Base-by-base conservation (phyloP, 2,329 filamentous ascomycete genomes). In the Cladobotryum mycophilum region DNA sequence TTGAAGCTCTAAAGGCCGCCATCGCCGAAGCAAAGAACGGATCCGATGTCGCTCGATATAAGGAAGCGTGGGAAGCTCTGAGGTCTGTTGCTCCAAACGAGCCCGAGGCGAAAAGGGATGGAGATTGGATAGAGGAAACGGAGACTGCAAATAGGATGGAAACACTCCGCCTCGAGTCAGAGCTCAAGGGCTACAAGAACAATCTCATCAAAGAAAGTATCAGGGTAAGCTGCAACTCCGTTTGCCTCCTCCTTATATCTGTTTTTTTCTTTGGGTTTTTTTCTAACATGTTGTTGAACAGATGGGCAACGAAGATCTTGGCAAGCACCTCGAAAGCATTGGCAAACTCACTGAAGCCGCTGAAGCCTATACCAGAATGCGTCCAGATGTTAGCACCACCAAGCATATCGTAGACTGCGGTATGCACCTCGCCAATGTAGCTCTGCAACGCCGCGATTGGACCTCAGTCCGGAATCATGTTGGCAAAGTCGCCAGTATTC, bases 181-280 rank as follows among this genome's bases (percentile, higher is more conserved):
- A 97, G 67, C 75, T 99, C 17, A 91, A 90, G 67, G 86, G 85
- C 1, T 97, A 97, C 69, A 96, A 93, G 70, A 96, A 96, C 65
- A 99, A 97, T 61, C 72, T 97, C 41, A 90, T 99, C 61, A 96
- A 96, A 66, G 93, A 99, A 71, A 96, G 90, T 71, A 96, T 97
- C 61, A 74, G 91, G 59, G 90, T 95, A 75, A 42, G 54, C 49
- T 8, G 15, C 4, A 6, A 36, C 41, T 35, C 34, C 13, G 15
- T 12, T 30, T 44, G 3, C 8, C 20, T 15, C 7, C n/a, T 20
- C n/a, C n/a, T 7, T 45, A 13, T 43, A 3, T 33, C 18, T 13
- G 11, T 35, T 6, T 8, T 12, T 42, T 5, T 13, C 6, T 14
- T 5, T 7, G 5, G 3, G 15, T 9, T 8, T 43, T 42, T 49